phyloP scores from a whole-genome alignment of 306 rosid genomes.

The Rosa multiflora region DNA sequence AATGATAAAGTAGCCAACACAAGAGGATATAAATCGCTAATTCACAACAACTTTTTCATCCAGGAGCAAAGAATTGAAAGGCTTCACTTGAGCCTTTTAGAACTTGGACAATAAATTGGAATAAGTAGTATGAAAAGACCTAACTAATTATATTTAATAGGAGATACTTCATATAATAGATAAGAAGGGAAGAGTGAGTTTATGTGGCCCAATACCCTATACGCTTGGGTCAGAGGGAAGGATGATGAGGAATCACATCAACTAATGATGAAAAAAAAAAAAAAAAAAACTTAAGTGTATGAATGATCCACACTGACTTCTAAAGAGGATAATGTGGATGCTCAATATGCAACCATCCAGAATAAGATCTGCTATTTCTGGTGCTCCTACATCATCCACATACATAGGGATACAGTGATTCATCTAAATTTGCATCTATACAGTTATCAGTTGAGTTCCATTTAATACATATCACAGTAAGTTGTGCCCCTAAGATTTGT shows the following conservation, averaged over 20 bases:
- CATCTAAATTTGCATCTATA: neutral
- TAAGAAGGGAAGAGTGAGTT: neutral
- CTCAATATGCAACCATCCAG: neutral
- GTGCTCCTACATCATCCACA: too few relatives aligned
- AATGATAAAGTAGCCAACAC: neutral
- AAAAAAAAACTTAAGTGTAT: neutral
- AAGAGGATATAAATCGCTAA: neutral
- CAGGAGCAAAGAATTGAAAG: neutral
- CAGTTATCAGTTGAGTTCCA: neutral
- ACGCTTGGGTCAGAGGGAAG: neutral
- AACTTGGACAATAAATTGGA: neutral
- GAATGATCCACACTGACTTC: neutral
- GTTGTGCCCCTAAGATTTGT: neutral
- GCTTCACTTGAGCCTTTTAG: neutral
- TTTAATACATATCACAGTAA: neutral
- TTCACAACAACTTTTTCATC: neutral
- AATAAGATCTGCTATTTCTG: too few relatives aligned
- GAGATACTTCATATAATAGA: neutral
- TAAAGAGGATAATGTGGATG: neutral
- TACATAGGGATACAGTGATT: neutral
- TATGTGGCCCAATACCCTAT: neutral
- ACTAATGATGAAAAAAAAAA: neutral
- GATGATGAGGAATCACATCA: neutral
- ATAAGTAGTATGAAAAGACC: neutral
- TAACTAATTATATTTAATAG: neutral